Evolutionary conservation across 768 basidiomycete genomes (phyloP).

Genomic region (Clitopilus passeckerianus): DNA sequence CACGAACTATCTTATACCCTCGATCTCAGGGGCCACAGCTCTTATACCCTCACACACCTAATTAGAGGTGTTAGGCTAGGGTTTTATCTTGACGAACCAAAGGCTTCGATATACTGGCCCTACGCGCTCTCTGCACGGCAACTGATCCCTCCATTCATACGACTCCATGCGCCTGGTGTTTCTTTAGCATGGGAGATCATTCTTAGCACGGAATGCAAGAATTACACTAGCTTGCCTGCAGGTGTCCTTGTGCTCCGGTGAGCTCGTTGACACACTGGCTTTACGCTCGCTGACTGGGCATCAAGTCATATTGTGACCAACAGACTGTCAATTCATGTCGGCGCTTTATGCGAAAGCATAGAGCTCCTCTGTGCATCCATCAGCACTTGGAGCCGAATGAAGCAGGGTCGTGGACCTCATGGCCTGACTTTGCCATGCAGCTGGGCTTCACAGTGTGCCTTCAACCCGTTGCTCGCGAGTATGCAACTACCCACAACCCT

Average conservation of each 20-base stretch:
- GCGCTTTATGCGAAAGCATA: slow-evolving; percentile 44
- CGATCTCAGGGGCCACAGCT: slow-evolving; percentile 12
- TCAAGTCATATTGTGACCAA: slow-evolving; percentile 39
- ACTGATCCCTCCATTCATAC: slow-evolving; percentile 12
- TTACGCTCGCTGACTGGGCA: neutral
- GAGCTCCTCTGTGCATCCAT: slow-evolving; percentile 42
- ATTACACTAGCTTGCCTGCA: too few species aligned
- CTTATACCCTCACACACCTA: slow-evolving; percentile 33
- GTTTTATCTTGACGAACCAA: slow-evolving; percentile 29
- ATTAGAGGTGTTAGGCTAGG: slow-evolving; percentile 30
- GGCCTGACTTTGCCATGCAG: slow-evolving; percentile 47
- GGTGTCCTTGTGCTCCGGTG: slow-evolving; percentile 34
- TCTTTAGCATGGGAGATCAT: slow-evolving; percentile 8
- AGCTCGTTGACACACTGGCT: neutral
- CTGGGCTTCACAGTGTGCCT: slow-evolving; percentile 34
- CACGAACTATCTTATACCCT: slow-evolving; percentile 31
- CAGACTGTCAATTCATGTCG: slow-evolving; percentile 34
- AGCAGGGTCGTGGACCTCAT: slow-evolving; percentile 25
- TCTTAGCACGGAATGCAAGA: too few species aligned
- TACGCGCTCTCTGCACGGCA: slow-evolving; percentile 23
- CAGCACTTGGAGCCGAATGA: slow-evolving; percentile 27
- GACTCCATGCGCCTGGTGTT: slow-evolving; percentile 3
- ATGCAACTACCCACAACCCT: slow-evolving; percentile 4
- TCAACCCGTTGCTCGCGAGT: slow-evolving; percentile 4
- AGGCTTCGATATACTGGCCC: slow-evolving; percentile 27